A percentile compares a stretch with the other conserved stretches of the same genome.
phyloP scores from a whole-genome alignment of 164 flowering plant genomes.

The Tinospora cordifolia region DNA sequence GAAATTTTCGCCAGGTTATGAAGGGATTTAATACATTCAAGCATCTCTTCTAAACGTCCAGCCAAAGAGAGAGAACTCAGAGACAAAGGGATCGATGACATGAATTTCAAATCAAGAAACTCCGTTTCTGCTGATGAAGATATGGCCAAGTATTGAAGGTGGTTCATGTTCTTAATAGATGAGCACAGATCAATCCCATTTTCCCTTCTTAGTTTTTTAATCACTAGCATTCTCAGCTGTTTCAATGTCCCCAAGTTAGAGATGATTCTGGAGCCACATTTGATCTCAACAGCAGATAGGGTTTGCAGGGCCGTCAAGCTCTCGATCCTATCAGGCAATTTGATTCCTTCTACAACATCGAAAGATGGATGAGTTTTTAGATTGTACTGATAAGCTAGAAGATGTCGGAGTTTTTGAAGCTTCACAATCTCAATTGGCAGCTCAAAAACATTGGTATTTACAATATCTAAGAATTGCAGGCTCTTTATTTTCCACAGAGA shows the following conservation, averaged over 20 bases:
- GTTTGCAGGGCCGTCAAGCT: slow-evolving; percentile 9
- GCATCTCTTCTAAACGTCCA: slow-evolving; percentile 5
- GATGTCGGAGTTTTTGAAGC: slow-evolving; percentile 7
- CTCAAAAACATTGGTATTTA: slow-evolving; percentile 3
- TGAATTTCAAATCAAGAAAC: slow-evolving; percentile 3
- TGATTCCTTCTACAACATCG: neutral
- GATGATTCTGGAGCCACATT: neutral
- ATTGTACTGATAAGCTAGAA: neutral
- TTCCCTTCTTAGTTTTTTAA: neutral
- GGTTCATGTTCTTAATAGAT: slow-evolving; percentile 4
- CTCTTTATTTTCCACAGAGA: slow-evolving; percentile 9
- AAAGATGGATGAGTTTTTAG: neutral
- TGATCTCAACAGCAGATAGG: slow-evolving; percentile 8
- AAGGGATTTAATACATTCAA: neutral
- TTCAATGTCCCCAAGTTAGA: slow-evolving; percentile 8
- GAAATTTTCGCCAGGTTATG: neutral
- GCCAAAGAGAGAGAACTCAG: neutral
- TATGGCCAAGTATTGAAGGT: neutral
- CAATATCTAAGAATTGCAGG: slow-evolving; percentile 9
- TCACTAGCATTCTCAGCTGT: slow-evolving; percentile 8
- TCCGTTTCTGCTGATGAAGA: neutral
- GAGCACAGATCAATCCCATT: slow-evolving; percentile 4
- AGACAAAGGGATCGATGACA: neutral
- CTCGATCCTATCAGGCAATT: neutral
- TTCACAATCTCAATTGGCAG: slow-evolving; percentile 10